These are phyloP conservation scores for Blastomyces silverae DNA, from an alignment of 2,329 filamentous ascomycete species.

Conservation along the genomic window DNA sequence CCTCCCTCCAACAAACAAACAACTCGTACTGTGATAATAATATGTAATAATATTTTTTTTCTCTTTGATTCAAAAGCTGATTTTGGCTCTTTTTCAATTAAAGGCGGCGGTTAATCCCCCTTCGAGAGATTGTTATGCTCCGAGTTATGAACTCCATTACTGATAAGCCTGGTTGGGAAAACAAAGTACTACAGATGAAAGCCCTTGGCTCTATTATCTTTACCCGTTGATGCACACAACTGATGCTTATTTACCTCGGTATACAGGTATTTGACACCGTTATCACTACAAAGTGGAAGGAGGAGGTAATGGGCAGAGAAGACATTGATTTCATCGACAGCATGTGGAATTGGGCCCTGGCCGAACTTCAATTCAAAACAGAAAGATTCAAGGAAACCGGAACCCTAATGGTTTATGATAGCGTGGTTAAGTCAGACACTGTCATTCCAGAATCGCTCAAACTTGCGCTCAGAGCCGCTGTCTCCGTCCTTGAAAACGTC, in stretches of 20 bases:
- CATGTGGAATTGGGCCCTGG: constrained; percentile 39
- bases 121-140: constrained; percentile 39
- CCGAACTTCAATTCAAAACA: constrained; percentile 48
- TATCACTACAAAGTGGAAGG: constrained; percentile 33
- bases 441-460: constrained; percentile 39
- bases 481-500: constrained; percentile 48
- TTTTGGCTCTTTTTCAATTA: neutral
- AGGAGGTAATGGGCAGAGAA: constrained; percentile 25
- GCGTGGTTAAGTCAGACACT: constrained; percentile 50
- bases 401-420: constrained; percentile 42
- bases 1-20: too few species aligned
- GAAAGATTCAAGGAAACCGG: constrained; percentile 35
- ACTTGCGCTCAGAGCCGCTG: constrained; percentile 42
- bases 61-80: too few species aligned
- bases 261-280: neutral
- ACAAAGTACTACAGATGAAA: constrained; percentile 29
- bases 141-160: constrained; percentile 39
- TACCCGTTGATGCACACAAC: too few species aligned
- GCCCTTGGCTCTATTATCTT: too few species aligned
- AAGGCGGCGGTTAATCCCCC: constrained; percentile 24
- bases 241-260: too few species aligned
- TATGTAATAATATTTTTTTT: too few species aligned
- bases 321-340: constrained; percentile 28
- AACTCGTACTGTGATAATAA: too few species aligned
- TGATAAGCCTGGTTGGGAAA: constrained; percentile 40